These are phyloP conservation scores for Rhazya stricta DNA, from an alignment of 257 asterid species.

Conservation along the genomic window DNA sequence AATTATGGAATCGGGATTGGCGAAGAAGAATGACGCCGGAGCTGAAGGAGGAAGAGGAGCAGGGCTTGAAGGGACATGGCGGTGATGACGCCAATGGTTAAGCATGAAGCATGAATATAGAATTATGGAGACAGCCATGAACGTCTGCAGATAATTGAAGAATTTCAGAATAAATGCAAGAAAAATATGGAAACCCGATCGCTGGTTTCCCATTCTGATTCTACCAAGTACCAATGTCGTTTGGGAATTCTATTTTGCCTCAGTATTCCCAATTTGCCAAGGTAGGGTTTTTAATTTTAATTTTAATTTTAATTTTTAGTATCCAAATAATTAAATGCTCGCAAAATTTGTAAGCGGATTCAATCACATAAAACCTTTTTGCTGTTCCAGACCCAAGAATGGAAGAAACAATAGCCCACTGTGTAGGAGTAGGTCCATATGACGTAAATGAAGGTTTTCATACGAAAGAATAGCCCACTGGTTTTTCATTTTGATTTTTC, in stretches of 20 bases:
- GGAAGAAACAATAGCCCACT: background rate
- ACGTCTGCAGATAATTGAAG: slow-evolving; percentile 63
- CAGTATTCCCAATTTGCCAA: background rate
- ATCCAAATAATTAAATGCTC: too few species aligned
- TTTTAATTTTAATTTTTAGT: background rate
- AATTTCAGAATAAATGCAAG: slow-evolving; percentile 64
- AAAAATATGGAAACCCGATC: slow-evolving; percentile 50
- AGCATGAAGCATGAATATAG: slow-evolving; percentile 60
- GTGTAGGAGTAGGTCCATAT: too few species aligned
- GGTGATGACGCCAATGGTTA: slow-evolving; percentile 51
- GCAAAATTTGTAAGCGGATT: background rate
- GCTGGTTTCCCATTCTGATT: slow-evolving; percentile 39
- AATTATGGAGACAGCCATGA: slow-evolving; percentile 59
- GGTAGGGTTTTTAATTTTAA: background rate
- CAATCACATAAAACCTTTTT: background rate
- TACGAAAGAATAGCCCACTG: too few species aligned
- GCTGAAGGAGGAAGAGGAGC: slow-evolving; percentile 27
- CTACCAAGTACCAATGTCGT: background rate
- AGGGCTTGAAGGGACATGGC: slow-evolving; percentile 1
- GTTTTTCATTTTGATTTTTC: too few species aligned
- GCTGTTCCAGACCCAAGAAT: background rate
- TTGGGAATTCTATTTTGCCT: background rate
- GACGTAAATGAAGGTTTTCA: too few species aligned
- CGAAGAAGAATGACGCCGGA: background rate
- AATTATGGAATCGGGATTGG: background rate